phyloP scores from a whole-genome alignment of 495 filamentous ascomycete genomes.

The Penicillium alfredii region DNA sequence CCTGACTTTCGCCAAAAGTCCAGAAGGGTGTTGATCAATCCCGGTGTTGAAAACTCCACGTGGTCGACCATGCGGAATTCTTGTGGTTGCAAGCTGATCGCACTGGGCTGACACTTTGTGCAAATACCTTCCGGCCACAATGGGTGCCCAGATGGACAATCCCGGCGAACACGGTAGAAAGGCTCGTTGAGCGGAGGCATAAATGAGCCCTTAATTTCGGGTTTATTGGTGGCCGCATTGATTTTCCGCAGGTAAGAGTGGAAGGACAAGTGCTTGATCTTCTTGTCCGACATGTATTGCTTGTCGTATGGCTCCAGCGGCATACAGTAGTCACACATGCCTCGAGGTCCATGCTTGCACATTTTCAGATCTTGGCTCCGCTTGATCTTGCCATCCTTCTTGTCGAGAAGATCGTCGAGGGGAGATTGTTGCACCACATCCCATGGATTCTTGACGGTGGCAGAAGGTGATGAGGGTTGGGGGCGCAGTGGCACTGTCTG shows the following conservation, averaged over 20 bases:
- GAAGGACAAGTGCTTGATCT: conserved; percentile 97
- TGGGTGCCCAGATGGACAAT: conserved; percentile 90
- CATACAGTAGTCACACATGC: conserved; percentile 99
- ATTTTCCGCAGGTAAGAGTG: conserved; percentile 92
- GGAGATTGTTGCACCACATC: conserved; percentile 81
- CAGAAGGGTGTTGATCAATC: conserved; percentile 77
- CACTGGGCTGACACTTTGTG: conserved; percentile 96
- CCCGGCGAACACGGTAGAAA: conserved; percentile 78
- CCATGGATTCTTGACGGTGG: conserved; percentile 82
- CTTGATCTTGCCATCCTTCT: conserved; percentile 86
- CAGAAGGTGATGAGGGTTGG: conserved; percentile 50
- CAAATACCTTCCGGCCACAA: conserved; percentile 97
- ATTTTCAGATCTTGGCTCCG: conserved; percentile 71
- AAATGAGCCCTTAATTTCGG: conserved; percentile 83
- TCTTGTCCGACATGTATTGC: conserved; percentile 83
- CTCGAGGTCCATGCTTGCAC: conserved; percentile 92
- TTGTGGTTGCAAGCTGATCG: conserved; percentile 91
- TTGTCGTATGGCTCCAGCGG: conserved; percentile 90
- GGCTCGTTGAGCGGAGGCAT: conserved; percentile 95
- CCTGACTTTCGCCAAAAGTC: conserved; percentile 84
- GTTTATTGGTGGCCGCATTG: conserved; percentile 93
- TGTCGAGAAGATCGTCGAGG: conserved; percentile 80
- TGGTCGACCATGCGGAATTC: conserved; percentile 98
- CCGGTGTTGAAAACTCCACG: conserved; percentile 84
- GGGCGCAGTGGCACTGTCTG: conserved; percentile 59